Evolutionary conservation across 2,329 filamentous ascomycete genomes (phyloP), one percentile per base, ranked within the genome.

Genomic region (Aspergillus intermedius): DNA sequence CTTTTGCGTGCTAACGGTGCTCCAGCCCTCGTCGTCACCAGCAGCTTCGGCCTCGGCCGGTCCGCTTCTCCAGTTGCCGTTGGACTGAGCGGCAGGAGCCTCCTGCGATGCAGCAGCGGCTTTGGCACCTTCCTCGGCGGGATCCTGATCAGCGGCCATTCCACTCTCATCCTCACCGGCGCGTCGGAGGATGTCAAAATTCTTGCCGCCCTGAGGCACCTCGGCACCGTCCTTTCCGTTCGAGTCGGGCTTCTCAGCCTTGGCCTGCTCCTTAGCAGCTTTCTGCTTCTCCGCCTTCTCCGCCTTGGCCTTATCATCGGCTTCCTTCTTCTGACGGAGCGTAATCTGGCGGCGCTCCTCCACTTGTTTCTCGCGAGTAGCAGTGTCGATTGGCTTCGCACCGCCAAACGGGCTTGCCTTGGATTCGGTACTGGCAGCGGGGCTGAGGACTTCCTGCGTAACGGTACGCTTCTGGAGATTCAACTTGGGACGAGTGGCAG

Each of bases 351-450:
- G 81, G 78, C 89, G 95, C 74, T 95, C 89, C 62, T 94, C 91
- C 49, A 98, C 83, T 68, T 94, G 85, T 60, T 84, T 86, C 74
- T 97, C 91, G 57, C 88, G 84, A 12, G 90, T 81, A 42, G 88
- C 87, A 42, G 91, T 97, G 71, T 98, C 91, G 60, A 97, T 95
- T 48, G 93, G 93, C 54, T 87, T 84, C 49, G 93, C 93, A 52
- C 87, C 91, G 61, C 93, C 93, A 66, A 98, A 98, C 37, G 90
- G 90, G 69, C 86, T 97, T 22, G 90, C 80, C 76, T 96, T 97
- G 39, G 87, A 76, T 61, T 93, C 86, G 25, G 73, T 65, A 15
- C 66, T 60, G 13, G 70, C 64, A 48, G 76, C 64, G 45, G 74
- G 61, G 47, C 64, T 65, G 13, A 76, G 63, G 9, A 82, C 75